Evolutionary conservation across 306 rosid species (phyloP).

Genomic region (Medicago arabica): DNA sequence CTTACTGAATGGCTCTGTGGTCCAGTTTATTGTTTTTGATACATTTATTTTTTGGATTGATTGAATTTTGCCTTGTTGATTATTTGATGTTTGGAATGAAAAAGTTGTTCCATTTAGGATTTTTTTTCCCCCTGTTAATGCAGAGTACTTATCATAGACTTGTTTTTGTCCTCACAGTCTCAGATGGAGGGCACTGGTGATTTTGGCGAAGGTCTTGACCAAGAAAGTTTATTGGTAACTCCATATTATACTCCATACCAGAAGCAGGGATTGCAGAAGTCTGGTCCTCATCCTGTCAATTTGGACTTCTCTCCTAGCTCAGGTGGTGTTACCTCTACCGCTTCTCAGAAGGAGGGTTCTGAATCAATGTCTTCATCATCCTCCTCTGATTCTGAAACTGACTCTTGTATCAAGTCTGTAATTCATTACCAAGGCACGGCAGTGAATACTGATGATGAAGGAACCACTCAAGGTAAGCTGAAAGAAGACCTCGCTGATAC

Average conservation of each 20-base stretch:
- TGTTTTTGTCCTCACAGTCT: constrained; percentile 29
- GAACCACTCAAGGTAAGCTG: constrained; percentile 4
- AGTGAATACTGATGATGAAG: constrained; percentile 33
- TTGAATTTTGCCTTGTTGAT: background rate
- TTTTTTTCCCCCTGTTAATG: constrained; percentile 6
- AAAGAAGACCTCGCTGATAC: constrained; percentile 50
- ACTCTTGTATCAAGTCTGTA: constrained; percentile 49
- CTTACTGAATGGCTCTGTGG: background rate
- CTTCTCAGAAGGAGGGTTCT: constrained; percentile 55
- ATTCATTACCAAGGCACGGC: background rate
- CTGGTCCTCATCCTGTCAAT: constrained; percentile 49
- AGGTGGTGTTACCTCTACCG: constrained; percentile 59
- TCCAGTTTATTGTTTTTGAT: background rate
- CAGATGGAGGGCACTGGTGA: constrained; percentile 56
- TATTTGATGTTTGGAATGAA: background rate
- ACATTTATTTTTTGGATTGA: background rate
- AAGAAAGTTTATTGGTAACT: constrained; percentile 47
- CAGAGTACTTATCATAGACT: constrained; percentile 27
- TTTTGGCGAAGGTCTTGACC: constrained; percentile 50
- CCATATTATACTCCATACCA: constrained; percentile 66
- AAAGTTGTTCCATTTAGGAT: background rate
- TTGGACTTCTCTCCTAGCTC: constrained; percentile 64
- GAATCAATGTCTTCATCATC: constrained; percentile 60
- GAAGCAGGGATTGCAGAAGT: constrained; percentile 46
- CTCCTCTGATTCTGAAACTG: constrained; percentile 66